Base-by-base conservation (phyloP, 768 basidiomycete genomes). In the Austroboletus eburneus region DNA sequence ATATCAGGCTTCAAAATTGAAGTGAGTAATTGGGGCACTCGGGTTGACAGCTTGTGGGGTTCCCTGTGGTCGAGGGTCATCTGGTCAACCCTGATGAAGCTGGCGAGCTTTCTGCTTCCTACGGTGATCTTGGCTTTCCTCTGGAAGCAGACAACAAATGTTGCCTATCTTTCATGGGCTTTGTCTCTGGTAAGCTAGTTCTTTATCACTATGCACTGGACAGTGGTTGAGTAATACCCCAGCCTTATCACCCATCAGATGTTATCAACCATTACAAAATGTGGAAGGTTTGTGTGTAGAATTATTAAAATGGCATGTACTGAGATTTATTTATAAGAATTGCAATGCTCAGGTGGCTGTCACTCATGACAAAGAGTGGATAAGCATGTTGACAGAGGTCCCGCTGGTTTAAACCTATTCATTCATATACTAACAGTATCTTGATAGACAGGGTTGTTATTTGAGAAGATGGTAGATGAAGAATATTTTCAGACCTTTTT, bases 1-100 rank as follows among this genome's bases (percentile, higher is more conserved):
- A 35, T 35, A 35, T 17, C 16, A 5, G 34, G 34, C 18, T 52
- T 55, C 39, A 45, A 33, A 33, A 46, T 55, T 12, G 35, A 39
- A 17, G 35, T 46, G 4, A 47, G 42, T n/a, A n/a, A n/a, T n/a
- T n/a, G n/a, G n/a, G n/a, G n/a, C n/a, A n/a, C n/a, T n/a, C n/a
- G n/a, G n/a, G n/a, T n/a, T 5, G 25, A 10, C 25, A 27, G 25
- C 25, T n/a, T n/a, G 25, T 5, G 5, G 25, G 10, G 25, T 10
- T 5, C 10, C 25, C 25, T 27, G 25, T 27, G 25, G 25, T 27
- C 25, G 27, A 12, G 27, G 12, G 12, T 5, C 12, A 27, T 6
- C 12, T 27, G 27, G 27, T 5, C 27, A 6, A 12, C 7, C 5
- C 12, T 27, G 27, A 27, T 27, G 12, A 6, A 6, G 12, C 12